Evolutionary conservation across 2,329 filamentous ascomycete genomes (phyloP), one percentile per base, ranked within the genome.

Genomic region (Cordyceps sp.): DNA sequence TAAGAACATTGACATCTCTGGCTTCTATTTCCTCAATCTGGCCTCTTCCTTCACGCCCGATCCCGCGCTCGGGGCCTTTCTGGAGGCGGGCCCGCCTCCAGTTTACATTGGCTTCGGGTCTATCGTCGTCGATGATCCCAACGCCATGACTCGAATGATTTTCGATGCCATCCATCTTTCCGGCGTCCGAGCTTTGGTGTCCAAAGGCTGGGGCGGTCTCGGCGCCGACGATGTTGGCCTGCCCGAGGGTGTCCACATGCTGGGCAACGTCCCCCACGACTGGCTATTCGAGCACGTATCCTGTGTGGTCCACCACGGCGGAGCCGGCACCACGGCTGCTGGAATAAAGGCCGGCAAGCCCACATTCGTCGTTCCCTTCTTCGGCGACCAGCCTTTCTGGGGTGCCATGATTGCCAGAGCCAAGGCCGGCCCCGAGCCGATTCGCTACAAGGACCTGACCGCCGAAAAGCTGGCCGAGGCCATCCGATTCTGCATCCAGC

Each of bases 181-280:
- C 1, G 78, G 79, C 1, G 66, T 81, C n/a, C 66, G 84, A 35
- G 84, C 83, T 2, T 57, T 93, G 1, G 77, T 93, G 1, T 88
- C 82, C 0, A 85, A 88, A 46, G 85, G 84, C 13, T 93, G 84
- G 85, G 83, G 84, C 30, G 83, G 83, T 1, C 62, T 93, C 7
- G 84, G 83, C 20, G 78, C 71, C 0, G 78, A 84, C 43, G 61
- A 73, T 21, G 49, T 79, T 4, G 68, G 67, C 1, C 54, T 84
- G n/a, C 82, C 82, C 0, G 72, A 84, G 3, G 72, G 73, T 4
- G 73, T 92, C 2, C 83, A 81, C 47, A 83, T 92, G 72, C 62
- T 93, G 24, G 83, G 80, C 10, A 90, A 88, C 45, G 74, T 77
- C 28, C 84, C 84, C 2, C 85, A 93, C 39, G 85, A 93, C 54